Evolutionary conservation across 164 flowering plant genomes (phyloP), one percentile per base, ranked within the genome.

Genomic region (Cinnamomum chago): DNA sequence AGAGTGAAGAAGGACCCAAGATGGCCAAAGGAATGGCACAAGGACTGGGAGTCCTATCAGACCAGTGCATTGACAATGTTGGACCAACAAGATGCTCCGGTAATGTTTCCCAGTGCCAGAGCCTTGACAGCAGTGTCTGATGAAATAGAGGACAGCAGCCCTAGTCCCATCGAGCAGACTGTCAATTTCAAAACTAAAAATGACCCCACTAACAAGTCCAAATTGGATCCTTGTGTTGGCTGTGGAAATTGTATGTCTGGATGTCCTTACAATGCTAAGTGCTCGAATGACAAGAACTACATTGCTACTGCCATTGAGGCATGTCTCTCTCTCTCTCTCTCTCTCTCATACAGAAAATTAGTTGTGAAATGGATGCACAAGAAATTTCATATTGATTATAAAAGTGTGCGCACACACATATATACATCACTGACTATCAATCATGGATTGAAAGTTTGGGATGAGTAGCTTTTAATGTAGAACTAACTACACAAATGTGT

Each of bases 231-330:
- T 68, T 88, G 92, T 77, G 66, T 86, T 65, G 92, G 86, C 3
- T 88, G 92, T 78, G 92, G 92, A 71, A 88, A 88, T 78, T 87
- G 89, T 70, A 77, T 88, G 58, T 40, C 92, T 25, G 92, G 92
- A 20, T 88, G 92, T 75, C 90, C 92, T 75, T 87, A 87, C 40
- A 81, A 86, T 76, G 92, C 90, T 35, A 88, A 88, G 75, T 79
- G 74, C 40, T 88, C 90, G 13, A 85, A 85, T 3, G 92, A 88
- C 78, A 88, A 85, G 73, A 88, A 79, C 66, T 87, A 88, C 76
- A 50, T 88, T 73, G 79, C 73, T 50, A 79, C 84, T 18, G 90
- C 92, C 50, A 67, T 86, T 14, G 62, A 17, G 22, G 62, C 62
- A 58, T 58, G 62, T 58, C 18, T 14, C n/a, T 58, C 62, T 58